A percentile compares a stretch with the other conserved stretches of the same genome.
phyloP scores from a whole-genome alignment of 352 stramenopile genomes.

The Phytophthora chlamydospora region DNA sequence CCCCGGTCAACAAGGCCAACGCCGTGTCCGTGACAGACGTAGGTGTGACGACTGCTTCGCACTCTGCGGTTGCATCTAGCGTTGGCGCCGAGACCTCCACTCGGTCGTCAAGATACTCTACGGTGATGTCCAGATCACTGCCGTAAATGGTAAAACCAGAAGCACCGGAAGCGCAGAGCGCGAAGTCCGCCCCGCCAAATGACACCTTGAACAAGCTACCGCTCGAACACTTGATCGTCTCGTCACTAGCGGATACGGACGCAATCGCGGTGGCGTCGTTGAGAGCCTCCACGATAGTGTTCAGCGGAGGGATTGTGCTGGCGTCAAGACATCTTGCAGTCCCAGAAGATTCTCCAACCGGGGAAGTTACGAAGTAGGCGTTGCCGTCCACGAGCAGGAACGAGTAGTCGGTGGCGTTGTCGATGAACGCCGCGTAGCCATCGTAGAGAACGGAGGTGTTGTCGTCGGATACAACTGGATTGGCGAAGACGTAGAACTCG shows the following conservation, averaged over 20 bases:
- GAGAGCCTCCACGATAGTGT: slow-evolving; percentile 13
- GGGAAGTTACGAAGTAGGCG: slow-evolving; percentile 18
- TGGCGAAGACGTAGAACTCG: slow-evolving; percentile 31
- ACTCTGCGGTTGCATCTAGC: background rate
- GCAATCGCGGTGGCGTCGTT: slow-evolving; percentile 11
- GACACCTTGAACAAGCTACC: slow-evolving; percentile 23
- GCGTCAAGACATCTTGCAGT: slow-evolving; percentile 6
- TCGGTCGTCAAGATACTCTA: slow-evolving; percentile 8
- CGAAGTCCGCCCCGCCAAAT: slow-evolving; percentile 24
- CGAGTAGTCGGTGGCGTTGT: slow-evolving; percentile 8
- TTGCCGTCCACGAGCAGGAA: slow-evolving; percentile 25
- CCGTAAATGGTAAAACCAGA: slow-evolving; percentile 5
- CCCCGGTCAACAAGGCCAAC: slow-evolving; percentile 14
- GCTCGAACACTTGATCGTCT: slow-evolving; percentile 20
- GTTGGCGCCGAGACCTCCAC: slow-evolving; percentile 6
- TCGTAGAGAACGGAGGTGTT: background rate
- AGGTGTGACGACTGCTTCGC: slow-evolving; percentile 3
- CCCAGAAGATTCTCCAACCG: background rate
- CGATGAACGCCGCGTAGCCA: slow-evolving; percentile 7
- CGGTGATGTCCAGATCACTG: slow-evolving; percentile 15
- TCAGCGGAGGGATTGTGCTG: slow-evolving; percentile 12
- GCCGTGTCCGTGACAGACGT: slow-evolving; percentile 10
- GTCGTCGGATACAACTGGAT: slow-evolving; percentile 14
- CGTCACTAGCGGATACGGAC: background rate
- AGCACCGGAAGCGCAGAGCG: slow-evolving; percentile 9